Percentiles rank a stretch among this genome's conserved stretches.
phyloP scores from a whole-genome alignment of 2,329 filamentous ascomycete genomes.

The Basipetospora chlamydospora region DNA sequence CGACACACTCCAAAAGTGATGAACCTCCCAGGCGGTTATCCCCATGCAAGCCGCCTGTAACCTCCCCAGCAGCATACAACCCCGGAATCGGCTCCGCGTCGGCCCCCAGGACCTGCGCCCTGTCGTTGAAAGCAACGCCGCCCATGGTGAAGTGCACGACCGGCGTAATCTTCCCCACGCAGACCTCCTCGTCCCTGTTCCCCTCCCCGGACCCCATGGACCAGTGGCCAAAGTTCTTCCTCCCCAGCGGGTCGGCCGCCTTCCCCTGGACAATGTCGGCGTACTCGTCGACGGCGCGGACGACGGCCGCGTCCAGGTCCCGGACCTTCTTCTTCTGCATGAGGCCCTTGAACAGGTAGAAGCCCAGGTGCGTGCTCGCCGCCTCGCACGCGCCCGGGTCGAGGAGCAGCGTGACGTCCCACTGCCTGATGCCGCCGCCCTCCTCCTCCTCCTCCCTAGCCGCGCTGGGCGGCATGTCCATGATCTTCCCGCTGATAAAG shows the following conservation, averaged over 20 bases:
- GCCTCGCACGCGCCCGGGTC: constrained; percentile 42
- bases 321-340: constrained; percentile 39
- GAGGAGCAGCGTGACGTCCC: constrained; percentile 42
- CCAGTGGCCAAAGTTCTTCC: constrained; percentile 42
- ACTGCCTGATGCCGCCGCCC: constrained; percentile 28
- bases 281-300: constrained; percentile 33
- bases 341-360: constrained; percentile 49
- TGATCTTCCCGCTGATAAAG: constrained; percentile 37
- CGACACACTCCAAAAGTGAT: constrained; percentile 47
- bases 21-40: constrained; percentile 48
- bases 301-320: constrained; percentile 26
- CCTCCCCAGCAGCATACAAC: constrained; percentile 48
- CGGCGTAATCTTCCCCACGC: constrained; percentile 45
- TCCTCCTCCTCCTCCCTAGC: too few relatives aligned
- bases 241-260: constrained; percentile 27
- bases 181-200: constrained; percentile 36
- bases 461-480: constrained; percentile 16
- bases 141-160: constrained; percentile 56
- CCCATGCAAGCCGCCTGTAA: constrained; percentile 50
- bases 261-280: constrained; percentile 25
- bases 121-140: constrained; percentile 40
- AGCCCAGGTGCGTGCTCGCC: constrained; percentile 40
- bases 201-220: constrained; percentile 25
- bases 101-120: constrained; percentile 32
- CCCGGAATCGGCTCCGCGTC: constrained; percentile 32